Evolutionary conservation across 805 yeast species (phyloP), one percentile per base, ranked within the genome.

Genomic region (Pichia paraexigua): DNA sequence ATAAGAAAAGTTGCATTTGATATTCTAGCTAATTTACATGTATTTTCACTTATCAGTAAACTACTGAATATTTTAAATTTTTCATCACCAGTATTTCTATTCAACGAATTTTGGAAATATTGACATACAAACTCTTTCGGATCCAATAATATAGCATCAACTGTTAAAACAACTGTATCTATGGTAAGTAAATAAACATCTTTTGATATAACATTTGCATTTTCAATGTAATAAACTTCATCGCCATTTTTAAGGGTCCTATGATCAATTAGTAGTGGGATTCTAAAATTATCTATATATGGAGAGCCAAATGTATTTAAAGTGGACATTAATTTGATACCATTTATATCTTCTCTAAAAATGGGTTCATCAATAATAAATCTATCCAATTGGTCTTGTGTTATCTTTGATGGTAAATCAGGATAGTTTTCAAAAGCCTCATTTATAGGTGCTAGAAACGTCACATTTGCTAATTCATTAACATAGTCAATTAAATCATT

Each of bases 381-480:
- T 35, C 66, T 63, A 21, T 59, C 45, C 15, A 67, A 51, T 11
- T 59, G 60, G 15, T 54, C 41, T 27, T 54, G 51, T 18, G 51
- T 32, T 22, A 61, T 39, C n/a, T 48, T 40, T 25, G 52, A 21
- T 15, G 43, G 45, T 11, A 32, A 18, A 28, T 28, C 45, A 5
- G 44, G 37, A 10, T 52, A 49, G 12, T 51, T 41, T 15, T 48
- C 58, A 64, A 85, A 87, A 1, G 96, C 96, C 57, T 83, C 81
- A 62, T 88, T 88, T 13, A 84, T 75, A 0, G 96, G 95, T 1
- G 95, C 95, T 41, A 85, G 63, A n/a, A 88, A 66, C 0, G 96
- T 87, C 52, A 83, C 78, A 62, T 86, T 83, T 24, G 70, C 68
- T 53, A 84, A 63, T 21, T 68, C 68, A 60, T 86, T 87, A 32